These are phyloP conservation scores for Planoprotostelium fungivorum DNA, from an alignment of 78 protist genomes.

Conservation along the genomic window DNA sequence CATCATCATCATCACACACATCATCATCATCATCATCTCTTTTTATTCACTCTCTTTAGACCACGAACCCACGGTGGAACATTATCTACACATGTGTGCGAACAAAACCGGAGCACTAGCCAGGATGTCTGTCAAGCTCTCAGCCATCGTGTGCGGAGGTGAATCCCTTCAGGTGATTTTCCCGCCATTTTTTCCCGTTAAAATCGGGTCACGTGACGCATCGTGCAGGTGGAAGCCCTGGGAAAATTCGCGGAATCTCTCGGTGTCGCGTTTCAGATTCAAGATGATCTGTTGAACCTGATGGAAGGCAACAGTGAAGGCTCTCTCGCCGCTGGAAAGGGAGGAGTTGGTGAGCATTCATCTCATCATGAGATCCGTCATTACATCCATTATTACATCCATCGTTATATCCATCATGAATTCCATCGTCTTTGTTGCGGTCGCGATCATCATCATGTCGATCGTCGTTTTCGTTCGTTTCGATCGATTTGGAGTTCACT, in stretches of 20 bases:
- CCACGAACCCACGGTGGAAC: background rate
- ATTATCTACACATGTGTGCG: conserved; percentile 8
- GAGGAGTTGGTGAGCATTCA: background rate
- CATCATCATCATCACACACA: no score
- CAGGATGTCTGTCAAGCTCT: background rate
- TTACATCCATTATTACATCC: no score
- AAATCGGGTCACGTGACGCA: background rate
- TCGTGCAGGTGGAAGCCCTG: background rate
- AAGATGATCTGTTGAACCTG: conserved; percentile 3
- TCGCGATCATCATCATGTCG: no score
- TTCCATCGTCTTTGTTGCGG: no score
- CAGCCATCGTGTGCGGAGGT: background rate
- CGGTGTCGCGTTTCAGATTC: conserved; percentile 12
- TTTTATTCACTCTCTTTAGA: background rate
- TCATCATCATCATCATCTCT: no score
- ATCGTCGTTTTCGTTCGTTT: no score
- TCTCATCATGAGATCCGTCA: no score
- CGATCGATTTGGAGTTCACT: no score
- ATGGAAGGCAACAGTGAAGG: background rate
- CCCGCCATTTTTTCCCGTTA: background rate
- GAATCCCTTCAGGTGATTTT: background rate
- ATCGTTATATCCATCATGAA: no score
- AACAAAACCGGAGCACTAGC: conserved; percentile 3
- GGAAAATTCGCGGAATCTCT: conserved; percentile 2
- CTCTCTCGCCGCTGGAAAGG: background rate